A percentile compares a stretch with the other conserved stretches of the same genome.
Conservation (phyloP, 495 filamentous ascomycete species). For the Tuber brumale region DNA sequence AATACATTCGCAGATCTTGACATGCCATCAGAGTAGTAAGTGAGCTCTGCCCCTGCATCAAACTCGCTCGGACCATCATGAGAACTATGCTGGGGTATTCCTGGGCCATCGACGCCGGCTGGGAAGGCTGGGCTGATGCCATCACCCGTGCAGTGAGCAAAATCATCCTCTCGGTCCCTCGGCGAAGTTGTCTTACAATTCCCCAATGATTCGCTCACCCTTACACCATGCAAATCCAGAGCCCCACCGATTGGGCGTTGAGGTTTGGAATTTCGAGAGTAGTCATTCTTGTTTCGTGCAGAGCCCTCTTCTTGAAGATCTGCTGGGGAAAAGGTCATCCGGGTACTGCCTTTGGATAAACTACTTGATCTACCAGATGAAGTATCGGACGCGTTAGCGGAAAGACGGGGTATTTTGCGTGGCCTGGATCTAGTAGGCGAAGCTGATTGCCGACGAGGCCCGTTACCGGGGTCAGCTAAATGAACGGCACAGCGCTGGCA, state of each 20-base stretch:
- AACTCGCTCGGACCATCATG: not conserved
- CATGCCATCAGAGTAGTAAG: conserved; percentile 8
- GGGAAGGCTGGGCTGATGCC: not conserved
- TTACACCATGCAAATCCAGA: not conserved
- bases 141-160: not conserved
- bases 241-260: not conserved
- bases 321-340: not conserved
- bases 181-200: not conserved
- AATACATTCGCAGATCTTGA: conserved; percentile 25
- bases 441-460: not conserved
- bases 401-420: not conserved
- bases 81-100: not conserved
- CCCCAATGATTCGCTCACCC: not conserved
- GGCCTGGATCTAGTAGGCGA: not conserved
- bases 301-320: not conserved
- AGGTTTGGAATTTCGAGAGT: not conserved
- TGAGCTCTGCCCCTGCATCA: not conserved
- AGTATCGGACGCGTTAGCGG: not conserved
- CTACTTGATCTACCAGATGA: not conserved
- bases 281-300: not conserved
- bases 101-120: not conserved
- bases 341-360: not conserved
- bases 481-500: conserved; percentile 24
- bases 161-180: not conserved
- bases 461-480: not conserved